Evolutionary conservation across 306 rosid species (phyloP).

Genomic region (Heteromeles arbutifolia): DNA sequence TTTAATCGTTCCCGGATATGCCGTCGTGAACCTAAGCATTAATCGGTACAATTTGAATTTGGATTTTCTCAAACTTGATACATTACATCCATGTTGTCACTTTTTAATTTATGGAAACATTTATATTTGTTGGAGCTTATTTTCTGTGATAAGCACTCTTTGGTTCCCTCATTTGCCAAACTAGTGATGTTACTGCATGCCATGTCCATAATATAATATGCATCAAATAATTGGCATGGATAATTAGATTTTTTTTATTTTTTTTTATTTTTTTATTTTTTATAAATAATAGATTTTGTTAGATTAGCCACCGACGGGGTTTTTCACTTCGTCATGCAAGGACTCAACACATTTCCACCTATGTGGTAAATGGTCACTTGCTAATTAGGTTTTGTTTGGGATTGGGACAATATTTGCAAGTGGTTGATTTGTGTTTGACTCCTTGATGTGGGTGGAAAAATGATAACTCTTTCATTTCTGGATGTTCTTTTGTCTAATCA

Average conservation of each 20-base stretch:
- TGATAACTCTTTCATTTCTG: too few species aligned
- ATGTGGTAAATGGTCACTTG: too few species aligned
- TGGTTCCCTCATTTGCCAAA: background rate
- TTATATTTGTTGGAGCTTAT: slow-evolving; percentile 9
- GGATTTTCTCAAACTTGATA: slow-evolving; percentile 33
- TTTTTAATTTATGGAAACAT: slow-evolving; percentile 26
- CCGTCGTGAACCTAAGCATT: slow-evolving; percentile 2
- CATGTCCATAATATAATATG: background rate
- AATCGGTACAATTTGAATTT: slow-evolving; percentile 5
- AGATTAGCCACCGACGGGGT: too few species aligned
- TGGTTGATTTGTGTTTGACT: background rate
- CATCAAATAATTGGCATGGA: too few species aligned
- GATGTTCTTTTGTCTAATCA: too few species aligned
- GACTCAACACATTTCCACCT: too few species aligned
- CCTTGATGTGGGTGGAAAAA: too few species aligned
- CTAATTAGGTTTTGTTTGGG: too few species aligned
- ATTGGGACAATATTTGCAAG: background rate
- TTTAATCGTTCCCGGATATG: slow-evolving; percentile 9
- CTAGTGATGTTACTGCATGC: background rate
- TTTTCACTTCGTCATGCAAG: too few species aligned
- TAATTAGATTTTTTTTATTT: too few species aligned
- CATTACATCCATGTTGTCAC: slow-evolving; percentile 14
- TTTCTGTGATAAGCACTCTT: background rate
- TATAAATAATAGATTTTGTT: too few species aligned
- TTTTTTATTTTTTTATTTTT: too few species aligned